Percentiles rank a stretch among this genome's conserved stretches.
phyloP scores from a whole-genome alignment of 106 monocot species.

The Vanilla planifolia region DNA sequence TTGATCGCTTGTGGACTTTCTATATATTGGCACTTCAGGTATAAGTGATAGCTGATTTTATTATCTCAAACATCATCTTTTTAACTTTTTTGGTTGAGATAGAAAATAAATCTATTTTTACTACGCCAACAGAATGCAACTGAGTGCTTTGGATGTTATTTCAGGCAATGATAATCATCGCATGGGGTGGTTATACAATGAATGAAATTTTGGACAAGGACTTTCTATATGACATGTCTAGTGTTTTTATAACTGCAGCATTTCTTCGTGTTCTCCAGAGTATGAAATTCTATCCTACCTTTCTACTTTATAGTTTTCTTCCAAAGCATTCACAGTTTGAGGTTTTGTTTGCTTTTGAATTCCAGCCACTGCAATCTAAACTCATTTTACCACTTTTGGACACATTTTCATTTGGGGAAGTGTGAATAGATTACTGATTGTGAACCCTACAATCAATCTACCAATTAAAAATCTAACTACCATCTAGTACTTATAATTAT shows the following conservation, averaged over 20 bases:
- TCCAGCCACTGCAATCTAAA: too few species aligned
- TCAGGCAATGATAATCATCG: constrained; percentile 83
- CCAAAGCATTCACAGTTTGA: too few species aligned
- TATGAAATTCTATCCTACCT: constrained; percentile 25
- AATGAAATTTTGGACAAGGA: constrained; percentile 56
- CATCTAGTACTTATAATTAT: too few species aligned
- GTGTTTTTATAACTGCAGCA: constrained; percentile 93
- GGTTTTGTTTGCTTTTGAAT: too few species aligned
- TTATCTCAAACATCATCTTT: background rate
- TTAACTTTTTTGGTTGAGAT: background rate
- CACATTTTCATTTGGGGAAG: too few species aligned
- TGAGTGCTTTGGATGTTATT: constrained; percentile 3
- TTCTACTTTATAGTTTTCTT: background rate
- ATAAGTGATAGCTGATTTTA: constrained; percentile 5
- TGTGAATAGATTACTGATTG: too few species aligned
- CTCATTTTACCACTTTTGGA: too few species aligned
- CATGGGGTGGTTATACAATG: constrained; percentile 58
- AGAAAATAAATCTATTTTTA: too few species aligned
- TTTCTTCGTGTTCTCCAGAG: constrained; percentile 83
- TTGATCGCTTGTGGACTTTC: constrained; percentile 99
- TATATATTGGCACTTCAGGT: constrained; percentile 86
- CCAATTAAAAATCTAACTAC: too few species aligned
- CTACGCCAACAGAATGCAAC: background rate
- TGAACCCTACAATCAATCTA: too few species aligned
- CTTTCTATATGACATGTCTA: constrained; percentile 57